Base-by-base conservation (phyloP, 83 land plant species). In the Picea engelmannii region DNA sequence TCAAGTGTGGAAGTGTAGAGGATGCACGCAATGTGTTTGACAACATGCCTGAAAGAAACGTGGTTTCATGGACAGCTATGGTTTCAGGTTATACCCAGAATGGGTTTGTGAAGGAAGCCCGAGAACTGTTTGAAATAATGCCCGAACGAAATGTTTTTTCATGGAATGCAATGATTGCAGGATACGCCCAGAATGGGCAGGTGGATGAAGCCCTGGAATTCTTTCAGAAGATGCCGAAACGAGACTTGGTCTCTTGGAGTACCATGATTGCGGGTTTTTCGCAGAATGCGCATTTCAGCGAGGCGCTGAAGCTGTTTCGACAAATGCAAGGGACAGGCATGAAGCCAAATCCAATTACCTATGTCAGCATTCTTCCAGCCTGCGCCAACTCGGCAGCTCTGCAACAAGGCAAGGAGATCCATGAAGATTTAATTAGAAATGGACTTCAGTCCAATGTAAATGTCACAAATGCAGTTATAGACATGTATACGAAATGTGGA, bases 401-500 rank as follows among this genome's bases (percentile, higher is more conserved):
- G 15, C 68, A 25, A 27, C 86, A 81, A 65, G 86, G 84, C 42
- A 17, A 67, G 2, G 83, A 85, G 65, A 76, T 90, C 44, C 90
- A 90, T 81, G 83, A 84, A 38, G 80, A 55, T n/a, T n/a, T n/a
- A 23, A 64, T 79, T 60, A 62, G 16, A 23, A 64, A 31, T 78
- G 90, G 90, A 40, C 82, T 90, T 52, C 44, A 79, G 13, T 65
- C 23, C 18, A 83, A 86, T 52, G 20, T 80, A 13, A 82, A 77
- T 73, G 85, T 88, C 20, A 77, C 63, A 4, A 87, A 86, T 63
- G 85, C 90, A 40, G 81, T 90, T 1, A 63, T 90, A 17, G 86
- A 90, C 27, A 69, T 82, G 83, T 90, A 90, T 74, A 79, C 90
- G 1, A 90, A 90, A 78, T 86, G 92, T 81, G 90, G 92, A 12